Percentiles rank a stretch among this genome's conserved stretches.
phyloP scores from a whole-genome alignment of 2,329 filamentous ascomycete species.

The Ceratocystiopsis sp. region DNA sequence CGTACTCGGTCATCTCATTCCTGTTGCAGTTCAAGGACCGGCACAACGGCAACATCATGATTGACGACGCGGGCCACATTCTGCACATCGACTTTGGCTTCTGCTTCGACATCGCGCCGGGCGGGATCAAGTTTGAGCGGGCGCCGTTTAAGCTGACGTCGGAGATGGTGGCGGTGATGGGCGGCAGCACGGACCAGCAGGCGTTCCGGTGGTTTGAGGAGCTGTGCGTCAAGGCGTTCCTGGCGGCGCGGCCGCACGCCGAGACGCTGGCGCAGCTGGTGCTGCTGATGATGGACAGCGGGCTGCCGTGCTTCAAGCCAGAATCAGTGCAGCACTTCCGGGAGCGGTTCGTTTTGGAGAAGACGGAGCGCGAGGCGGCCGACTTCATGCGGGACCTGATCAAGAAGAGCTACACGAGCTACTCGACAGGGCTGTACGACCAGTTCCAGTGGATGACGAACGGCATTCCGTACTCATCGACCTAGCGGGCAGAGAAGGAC shows the following conservation, averaged over 20 bases:
- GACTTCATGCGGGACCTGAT: slow-evolving; percentile 86
- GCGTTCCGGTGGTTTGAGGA: slow-evolving; percentile 94
- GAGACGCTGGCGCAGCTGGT: slow-evolving; percentile 85
- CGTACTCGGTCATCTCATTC: slow-evolving; percentile 93
- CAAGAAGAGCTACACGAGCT: slow-evolving; percentile 76
- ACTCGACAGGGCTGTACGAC: slow-evolving; percentile 89
- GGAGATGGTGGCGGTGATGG: slow-evolving; percentile 99
- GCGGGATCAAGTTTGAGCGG: slow-evolving; percentile 92
- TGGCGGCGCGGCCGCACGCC: slow-evolving; percentile 70
- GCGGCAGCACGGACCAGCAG: slow-evolving; percentile 67
- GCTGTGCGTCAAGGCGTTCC: slow-evolving; percentile 85
- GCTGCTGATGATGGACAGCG: slow-evolving; percentile 86
- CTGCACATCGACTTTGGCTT: slow-evolving; percentile 98
- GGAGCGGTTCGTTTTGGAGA: slow-evolving; percentile 83
- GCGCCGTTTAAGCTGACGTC: slow-evolving; percentile 95
- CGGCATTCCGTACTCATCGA: slow-evolving; percentile 11
- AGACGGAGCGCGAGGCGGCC: slow-evolving; percentile 79
- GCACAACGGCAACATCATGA: slow-evolving; percentile 99
- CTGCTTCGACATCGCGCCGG: slow-evolving; percentile 96
- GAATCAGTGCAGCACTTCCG: slow-evolving; percentile 86
- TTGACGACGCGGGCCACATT: slow-evolving; percentile 92
- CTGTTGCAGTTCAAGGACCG: slow-evolving; percentile 97
- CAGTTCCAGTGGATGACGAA: slow-evolving; percentile 55
- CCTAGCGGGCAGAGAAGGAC: slow-evolving; percentile 1
- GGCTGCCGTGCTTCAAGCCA: slow-evolving; percentile 93